Percentiles rank a stretch among this genome's conserved stretches.
Evolutionary conservation across 805 yeast genomes (phyloP).

Genomic region (Grigorovia jiainica): DNA sequence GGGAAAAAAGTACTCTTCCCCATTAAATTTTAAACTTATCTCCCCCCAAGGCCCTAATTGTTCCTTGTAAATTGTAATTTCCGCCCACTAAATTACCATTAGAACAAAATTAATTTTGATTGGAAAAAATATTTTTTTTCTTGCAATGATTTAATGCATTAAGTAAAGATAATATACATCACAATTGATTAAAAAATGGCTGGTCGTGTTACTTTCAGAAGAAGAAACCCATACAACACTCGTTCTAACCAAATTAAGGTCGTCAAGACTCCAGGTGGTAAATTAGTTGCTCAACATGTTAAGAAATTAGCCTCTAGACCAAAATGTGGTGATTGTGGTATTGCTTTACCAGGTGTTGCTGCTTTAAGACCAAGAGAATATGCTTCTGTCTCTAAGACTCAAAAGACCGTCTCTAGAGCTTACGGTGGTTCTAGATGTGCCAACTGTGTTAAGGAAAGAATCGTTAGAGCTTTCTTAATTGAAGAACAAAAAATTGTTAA

Average conservation of each 20-base stretch:
- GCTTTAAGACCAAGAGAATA: conserved; percentile 97
- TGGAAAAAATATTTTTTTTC: not conserved
- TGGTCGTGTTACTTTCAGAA: conserved; percentile 98
- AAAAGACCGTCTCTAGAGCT: conserved; percentile 98
- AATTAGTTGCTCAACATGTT: conserved; percentile 94
- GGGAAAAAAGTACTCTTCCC: not conserved
- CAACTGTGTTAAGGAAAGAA: conserved; percentile 98
- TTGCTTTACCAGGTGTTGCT: conserved; percentile 76
- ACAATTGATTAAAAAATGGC: conserved; percentile 52
- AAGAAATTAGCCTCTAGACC: conserved; percentile 84
- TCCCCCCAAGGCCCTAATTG: not conserved
- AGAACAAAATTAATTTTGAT: not conserved
- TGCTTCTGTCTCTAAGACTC: conserved; percentile 90
- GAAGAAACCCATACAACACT: conserved; percentile 99
- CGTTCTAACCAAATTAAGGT: conserved; percentile 98
- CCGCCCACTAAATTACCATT: not conserved
- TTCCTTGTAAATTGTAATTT: not conserved
- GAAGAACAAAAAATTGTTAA: conserved; percentile 99
- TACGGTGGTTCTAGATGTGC: conserved; percentile 99
- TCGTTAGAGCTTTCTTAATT: conserved; percentile 97
- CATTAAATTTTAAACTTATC: not conserved
- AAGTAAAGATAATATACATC: not conserved
- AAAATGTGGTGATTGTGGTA: conserved; percentile 84
- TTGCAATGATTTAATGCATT: not conserved
- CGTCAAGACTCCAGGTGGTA: conserved; percentile 99